Evolutionary conservation across 2,329 filamentous ascomycete genomes (phyloP).

Genomic region (Colletotrichum sublineola): DNA sequence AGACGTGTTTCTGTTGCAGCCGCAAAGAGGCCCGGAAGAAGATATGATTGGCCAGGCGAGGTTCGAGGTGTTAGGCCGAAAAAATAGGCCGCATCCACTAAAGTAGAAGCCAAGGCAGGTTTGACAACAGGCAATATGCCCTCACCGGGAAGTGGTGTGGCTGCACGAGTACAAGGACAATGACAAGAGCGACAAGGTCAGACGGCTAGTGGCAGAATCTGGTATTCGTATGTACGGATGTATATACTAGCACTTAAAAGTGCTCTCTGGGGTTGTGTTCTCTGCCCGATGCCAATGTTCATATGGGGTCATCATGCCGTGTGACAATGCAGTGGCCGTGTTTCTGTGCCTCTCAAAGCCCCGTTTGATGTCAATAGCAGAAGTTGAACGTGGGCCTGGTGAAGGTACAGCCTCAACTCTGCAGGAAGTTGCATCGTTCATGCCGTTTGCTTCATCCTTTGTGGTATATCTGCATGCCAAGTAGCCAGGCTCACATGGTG

Average conservation of each 20-base stretch:
- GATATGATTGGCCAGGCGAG: slow-evolving; percentile 49
- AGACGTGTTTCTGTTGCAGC: slow-evolving; percentile 50
- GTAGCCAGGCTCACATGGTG: background rate
- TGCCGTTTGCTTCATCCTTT: background rate
- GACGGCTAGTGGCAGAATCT: slow-evolving; percentile 38
- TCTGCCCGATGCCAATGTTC: slow-evolving; percentile 9
- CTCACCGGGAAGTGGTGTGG: background rate
- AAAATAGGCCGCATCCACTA: slow-evolving; percentile 41
- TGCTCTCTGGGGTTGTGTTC: background rate
- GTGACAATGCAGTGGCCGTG: slow-evolving; percentile 18
- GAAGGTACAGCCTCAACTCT: background rate
- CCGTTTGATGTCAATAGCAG: background rate
- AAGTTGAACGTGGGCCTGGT: background rate
- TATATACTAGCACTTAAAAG: background rate
- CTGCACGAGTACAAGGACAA: background rate
- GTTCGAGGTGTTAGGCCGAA: slow-evolving; percentile 44
- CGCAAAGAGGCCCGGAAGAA: slow-evolving; percentile 45
- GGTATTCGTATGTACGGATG: slow-evolving; percentile 6
- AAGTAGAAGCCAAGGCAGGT: slow-evolving; percentile 10
- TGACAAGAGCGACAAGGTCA: background rate
- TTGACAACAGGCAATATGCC: slow-evolving; percentile 27
- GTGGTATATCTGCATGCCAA: background rate
- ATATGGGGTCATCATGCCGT: slow-evolving; percentile 19
- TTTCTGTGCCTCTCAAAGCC: slow-evolving; percentile 1
- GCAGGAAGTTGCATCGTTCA: background rate